A percentile compares a stretch with the other conserved stretches of the same genome.
These are phyloP conservation scores for Serendipita sp. DNA, from an alignment of 1,284 basidiomycete species.

Conservation along the genomic window DNA sequence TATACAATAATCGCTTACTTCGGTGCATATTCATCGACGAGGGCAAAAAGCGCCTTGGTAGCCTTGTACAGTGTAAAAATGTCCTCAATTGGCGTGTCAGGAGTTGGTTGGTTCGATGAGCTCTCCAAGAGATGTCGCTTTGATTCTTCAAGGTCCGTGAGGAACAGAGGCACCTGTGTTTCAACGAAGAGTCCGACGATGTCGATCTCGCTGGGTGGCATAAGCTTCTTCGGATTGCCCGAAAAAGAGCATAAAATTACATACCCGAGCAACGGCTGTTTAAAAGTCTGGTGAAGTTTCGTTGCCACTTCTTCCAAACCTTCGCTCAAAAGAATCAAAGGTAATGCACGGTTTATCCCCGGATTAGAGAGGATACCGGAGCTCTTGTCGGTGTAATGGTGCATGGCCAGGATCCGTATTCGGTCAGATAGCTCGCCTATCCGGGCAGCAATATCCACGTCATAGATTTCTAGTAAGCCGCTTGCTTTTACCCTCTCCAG, in stretches of 20 bases:
- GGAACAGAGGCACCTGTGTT: slow-evolving; percentile 57
- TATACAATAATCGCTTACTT: slow-evolving; percentile 33
- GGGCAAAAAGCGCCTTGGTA: slow-evolving; percentile 54
- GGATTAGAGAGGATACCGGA: slow-evolving; percentile 49
- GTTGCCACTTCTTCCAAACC: slow-evolving; percentile 83
- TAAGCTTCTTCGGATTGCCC: neutral
- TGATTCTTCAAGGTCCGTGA: slow-evolving; percentile 61
- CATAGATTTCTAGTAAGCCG: slow-evolving; percentile 49
- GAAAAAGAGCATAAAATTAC: slow-evolving; percentile 18
- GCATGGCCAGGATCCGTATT: slow-evolving; percentile 51
- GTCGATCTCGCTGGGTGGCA: slow-evolving; percentile 46
- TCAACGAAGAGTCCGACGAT: slow-evolving; percentile 66
- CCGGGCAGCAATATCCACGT: slow-evolving; percentile 49
- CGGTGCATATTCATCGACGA: slow-evolving; percentile 67
- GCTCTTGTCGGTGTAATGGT: slow-evolving; percentile 59
- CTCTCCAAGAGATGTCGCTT: slow-evolving; percentile 60
- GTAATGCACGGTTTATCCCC: slow-evolving; percentile 65
- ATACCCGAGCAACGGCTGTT: slow-evolving; percentile 66
- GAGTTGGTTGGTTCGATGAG: slow-evolving; percentile 64
- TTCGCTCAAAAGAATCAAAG: slow-evolving; percentile 67
- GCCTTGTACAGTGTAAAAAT: slow-evolving; percentile 76
- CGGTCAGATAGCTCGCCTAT: slow-evolving; percentile 57
- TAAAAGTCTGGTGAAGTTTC: slow-evolving; percentile 71
- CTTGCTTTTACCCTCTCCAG: slow-evolving; percentile 61
- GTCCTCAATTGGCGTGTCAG: slow-evolving; percentile 73